phyloP scores from a whole-genome alignment of 2,329 filamentous ascomycete genomes.

The Cladobotryum protrusum region DNA sequence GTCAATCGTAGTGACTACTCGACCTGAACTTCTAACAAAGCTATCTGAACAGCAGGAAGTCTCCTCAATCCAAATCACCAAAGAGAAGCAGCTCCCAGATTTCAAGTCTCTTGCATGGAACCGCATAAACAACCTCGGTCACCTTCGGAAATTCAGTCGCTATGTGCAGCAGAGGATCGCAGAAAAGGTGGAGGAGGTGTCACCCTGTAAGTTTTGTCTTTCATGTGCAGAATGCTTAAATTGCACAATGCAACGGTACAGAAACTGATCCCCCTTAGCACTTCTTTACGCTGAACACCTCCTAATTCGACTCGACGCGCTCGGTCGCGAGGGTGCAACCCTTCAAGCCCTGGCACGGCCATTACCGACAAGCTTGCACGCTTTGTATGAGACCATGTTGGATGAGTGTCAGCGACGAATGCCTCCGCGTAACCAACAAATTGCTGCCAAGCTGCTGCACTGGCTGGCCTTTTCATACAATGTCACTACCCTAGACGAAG shows the following conservation, averaged over 20 bases:
- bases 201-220: conserved; percentile 23
- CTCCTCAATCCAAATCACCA: conserved; percentile 16
- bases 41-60: conserved; percentile 11
- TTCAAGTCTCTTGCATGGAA: conserved; percentile 22
- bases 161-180: conserved; percentile 25
- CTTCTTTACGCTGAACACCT: conserved; percentile 33
- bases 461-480: conserved; percentile 23
- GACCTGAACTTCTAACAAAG: conserved; percentile 11
- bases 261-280: conserved; percentile 14
- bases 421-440: conserved; percentile 9
- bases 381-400: conserved; percentile 21
- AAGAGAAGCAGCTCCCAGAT: conserved; percentile 24
- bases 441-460: conserved; percentile 19
- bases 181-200: conserved; percentile 21
- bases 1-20: conserved; percentile 20
- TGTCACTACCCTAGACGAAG: conserved; percentile 17
- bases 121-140: conserved; percentile 19
- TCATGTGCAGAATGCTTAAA: not conserved
- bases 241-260: not conserved
- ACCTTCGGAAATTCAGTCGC: conserved; percentile 21
- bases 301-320: conserved; percentile 21
- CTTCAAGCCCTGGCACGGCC: conserved; percentile 22
- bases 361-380: conserved; percentile 19
- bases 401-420: conserved; percentile 22
- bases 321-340: conserved; percentile 28